phyloP scores from a whole-genome alignment of 179 eudicot genomes.

The Beta corolliflora region DNA sequence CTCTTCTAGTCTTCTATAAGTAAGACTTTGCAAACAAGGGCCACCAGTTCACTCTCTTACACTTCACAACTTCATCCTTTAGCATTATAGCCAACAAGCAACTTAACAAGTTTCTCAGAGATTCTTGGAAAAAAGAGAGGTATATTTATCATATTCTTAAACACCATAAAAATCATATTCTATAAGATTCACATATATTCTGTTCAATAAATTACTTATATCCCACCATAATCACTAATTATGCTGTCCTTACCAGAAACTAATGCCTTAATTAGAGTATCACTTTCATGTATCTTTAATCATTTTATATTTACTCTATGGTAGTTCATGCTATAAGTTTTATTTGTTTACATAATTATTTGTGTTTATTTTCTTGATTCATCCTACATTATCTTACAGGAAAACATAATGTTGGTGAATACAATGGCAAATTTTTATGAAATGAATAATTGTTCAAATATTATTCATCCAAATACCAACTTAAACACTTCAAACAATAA shows the following conservation, averaged over 20 bases:
- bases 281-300: background rate
- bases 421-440: conserved; percentile 33
- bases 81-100: background rate
- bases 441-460: conserved; percentile 22
- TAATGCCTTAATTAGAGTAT: conserved; percentile 16
- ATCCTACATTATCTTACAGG: background rate
- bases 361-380: background rate
- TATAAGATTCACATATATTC: conserved; percentile 17
- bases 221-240: conserved; percentile 2
- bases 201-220: background rate
- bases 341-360: background rate
- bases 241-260: background rate
- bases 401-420: conserved; percentile 26
- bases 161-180: background rate
- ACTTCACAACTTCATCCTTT: background rate
- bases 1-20: conserved; percentile 14
- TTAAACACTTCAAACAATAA: conserved; percentile 5
- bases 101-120: background rate
- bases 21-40: conserved; percentile 15
- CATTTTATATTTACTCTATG: background rate
- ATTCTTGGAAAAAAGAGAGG: conserved; percentile 6
- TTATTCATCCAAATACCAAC: conserved; percentile 11
- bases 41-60: background rate
- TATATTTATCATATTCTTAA: background rate
- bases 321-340: too few relatives aligned